A percentile compares a stretch with the other conserved stretches of the same genome.
These are phyloP conservation scores for Astrothelium subdiscretum DNA, from an alignment of 495 filamentous ascomycete species.

Conservation along the genomic window DNA sequence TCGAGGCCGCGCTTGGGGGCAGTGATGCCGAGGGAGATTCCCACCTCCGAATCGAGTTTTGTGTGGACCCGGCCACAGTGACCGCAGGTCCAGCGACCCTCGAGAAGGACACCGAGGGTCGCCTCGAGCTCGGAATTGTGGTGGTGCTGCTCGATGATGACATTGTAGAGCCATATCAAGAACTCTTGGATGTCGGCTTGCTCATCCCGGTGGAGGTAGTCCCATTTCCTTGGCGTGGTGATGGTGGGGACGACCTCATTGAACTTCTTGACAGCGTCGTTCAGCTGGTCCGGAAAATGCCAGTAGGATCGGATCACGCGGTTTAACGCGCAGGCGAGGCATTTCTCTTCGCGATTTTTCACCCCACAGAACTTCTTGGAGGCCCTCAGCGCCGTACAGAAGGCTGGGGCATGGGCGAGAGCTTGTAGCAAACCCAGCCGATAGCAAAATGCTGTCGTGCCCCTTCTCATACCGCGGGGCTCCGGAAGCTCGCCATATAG, in stretches of 20 bases:
- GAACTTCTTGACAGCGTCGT: neutral
- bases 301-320: neutral
- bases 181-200: neutral
- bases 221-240: neutral
- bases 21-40: neutral
- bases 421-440: slow-evolving; percentile 2
- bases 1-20: neutral
- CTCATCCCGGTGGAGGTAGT: neutral
- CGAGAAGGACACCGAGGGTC: neutral
- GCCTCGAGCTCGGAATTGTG: neutral
- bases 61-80: neutral
- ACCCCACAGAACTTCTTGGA: neutral
- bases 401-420: slow-evolving; percentile 3
- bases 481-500: neutral
- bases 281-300: neutral
- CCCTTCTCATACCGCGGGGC: neutral
- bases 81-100: neutral
- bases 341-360: neutral
- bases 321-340: neutral
- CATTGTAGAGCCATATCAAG: neutral
- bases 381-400: slow-evolving; percentile 5
- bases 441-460: neutral
- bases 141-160: neutral
- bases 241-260: neutral
- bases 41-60: neutral